Conservation (phyloP, 2,329 filamentous ascomycete species). For the Aspergillus sp. region DNA sequence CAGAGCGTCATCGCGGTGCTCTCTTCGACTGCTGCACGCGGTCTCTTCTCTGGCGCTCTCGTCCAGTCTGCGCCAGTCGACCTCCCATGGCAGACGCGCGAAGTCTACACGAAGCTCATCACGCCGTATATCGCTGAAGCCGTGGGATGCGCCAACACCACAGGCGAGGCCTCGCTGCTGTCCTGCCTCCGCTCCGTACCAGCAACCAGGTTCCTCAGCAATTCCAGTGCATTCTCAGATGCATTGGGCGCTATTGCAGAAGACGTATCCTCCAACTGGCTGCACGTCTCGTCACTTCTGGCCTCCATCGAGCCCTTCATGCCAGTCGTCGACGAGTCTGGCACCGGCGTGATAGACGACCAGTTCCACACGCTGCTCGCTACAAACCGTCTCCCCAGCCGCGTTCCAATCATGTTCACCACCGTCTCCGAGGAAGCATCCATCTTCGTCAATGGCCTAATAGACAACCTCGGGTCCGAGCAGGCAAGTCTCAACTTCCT, state of each 20-base stretch:
- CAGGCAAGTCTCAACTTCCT: constrained; percentile 15
- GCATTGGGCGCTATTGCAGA: constrained; percentile 11
- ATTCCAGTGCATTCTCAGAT: constrained; percentile 17
- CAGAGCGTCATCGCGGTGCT: constrained; percentile 50
- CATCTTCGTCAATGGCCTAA: constrained; percentile 14
- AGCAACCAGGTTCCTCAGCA: constrained; percentile 21
- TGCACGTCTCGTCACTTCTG: constrained; percentile 18
- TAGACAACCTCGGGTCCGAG: constrained; percentile 13
- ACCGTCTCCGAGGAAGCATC: constrained; percentile 26
- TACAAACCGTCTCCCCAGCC: constrained; percentile 20
- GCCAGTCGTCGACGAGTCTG: constrained; percentile 28
- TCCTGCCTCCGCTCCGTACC: constrained; percentile 25
- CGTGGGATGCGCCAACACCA: constrained; percentile 22
- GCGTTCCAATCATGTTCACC: constrained; percentile 29
- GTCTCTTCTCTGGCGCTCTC: constrained; percentile 29
- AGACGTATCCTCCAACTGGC: constrained; percentile 14
- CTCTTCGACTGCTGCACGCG: constrained; percentile 24
- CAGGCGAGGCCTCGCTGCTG: constrained; percentile 14
- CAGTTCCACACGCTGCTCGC: constrained; percentile 27
- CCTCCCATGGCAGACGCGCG: constrained; percentile 27
- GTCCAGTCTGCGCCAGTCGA: constrained; percentile 28
- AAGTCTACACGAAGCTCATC: constrained; percentile 22
- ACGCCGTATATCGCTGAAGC: constrained; percentile 21
- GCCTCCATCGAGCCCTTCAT: constrained; percentile 24
- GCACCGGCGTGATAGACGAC: constrained; percentile 25